Evolutionary conservation across 139 green algal species (phyloP).

Genomic region (Chlamydomonas urium): DNA sequence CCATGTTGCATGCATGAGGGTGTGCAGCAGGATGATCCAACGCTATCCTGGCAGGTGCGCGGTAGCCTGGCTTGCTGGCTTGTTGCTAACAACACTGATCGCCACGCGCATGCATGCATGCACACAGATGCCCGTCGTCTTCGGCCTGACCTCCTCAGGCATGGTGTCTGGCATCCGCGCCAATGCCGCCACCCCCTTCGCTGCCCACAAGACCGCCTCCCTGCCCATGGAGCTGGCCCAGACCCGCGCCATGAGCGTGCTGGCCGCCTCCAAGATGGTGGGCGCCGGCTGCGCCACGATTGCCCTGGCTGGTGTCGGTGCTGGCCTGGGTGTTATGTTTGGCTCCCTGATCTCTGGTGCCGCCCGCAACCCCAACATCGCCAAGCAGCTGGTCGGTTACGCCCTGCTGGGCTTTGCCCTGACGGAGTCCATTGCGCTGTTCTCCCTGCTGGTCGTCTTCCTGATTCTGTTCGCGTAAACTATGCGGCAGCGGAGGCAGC

Average conservation of each 20-base stretch:
- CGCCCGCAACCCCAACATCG: slow-evolving; percentile 68
- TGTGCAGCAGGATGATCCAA: background rate
- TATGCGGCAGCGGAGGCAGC: too few relatives aligned
- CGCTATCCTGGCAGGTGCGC: background rate
- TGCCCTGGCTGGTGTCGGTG: slow-evolving; percentile 62
- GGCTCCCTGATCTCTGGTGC: slow-evolving; percentile 73
- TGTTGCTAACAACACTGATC: too few relatives aligned
- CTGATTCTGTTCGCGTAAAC: slow-evolving; percentile 63
- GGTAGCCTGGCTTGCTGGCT: background rate
- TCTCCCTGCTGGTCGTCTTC: slow-evolving; percentile 69
- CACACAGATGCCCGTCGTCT: slow-evolving; percentile 25
- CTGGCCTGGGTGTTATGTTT: slow-evolving; percentile 75
- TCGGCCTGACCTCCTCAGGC: slow-evolving; percentile 15
- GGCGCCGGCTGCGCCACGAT: slow-evolving; percentile 73
- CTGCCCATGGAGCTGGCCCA: slow-evolving; percentile 1
- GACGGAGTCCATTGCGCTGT: slow-evolving; percentile 73
- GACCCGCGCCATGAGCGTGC: slow-evolving; percentile 38
- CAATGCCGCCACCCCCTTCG: slow-evolving; percentile 11
- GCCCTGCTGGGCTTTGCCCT: slow-evolving; percentile 72
- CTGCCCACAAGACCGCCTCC: slow-evolving; percentile 13
- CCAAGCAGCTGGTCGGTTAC: slow-evolving; percentile 72
- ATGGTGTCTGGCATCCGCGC: slow-evolving; percentile 30
- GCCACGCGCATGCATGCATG: too few relatives aligned
- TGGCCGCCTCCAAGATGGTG: slow-evolving; percentile 67
- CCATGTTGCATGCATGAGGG: background rate